Base-by-base conservation (phyloP, 2,329 filamentous ascomycete species). In the Claviceps pusilla region DNA sequence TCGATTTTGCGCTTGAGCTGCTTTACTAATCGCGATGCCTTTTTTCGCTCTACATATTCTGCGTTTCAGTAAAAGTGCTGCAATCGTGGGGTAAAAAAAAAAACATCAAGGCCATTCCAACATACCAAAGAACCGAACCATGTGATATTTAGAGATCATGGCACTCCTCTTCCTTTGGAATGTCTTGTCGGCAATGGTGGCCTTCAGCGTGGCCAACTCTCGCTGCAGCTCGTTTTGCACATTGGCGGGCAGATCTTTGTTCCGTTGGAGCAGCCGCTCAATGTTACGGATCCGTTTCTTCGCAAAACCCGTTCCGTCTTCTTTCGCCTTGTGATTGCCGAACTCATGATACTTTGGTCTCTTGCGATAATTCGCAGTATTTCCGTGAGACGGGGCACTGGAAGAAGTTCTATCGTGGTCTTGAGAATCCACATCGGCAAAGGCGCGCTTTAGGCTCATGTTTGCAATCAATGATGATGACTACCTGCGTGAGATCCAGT, bases 131-230 rank as follows among this genome's bases (percentile, higher is more conserved):
- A 93, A 93, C 33, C 87, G 76, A 51, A 91, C 80, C 79, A 88
- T 90, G 66, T 91, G 87, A 62, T 89, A 93, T 66, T 83, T 86
- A 51, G 75, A 75, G 58, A 90, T 89, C 79, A 90, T 87, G 56
- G 80, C 76, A 61, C 76, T 76, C 59, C 80, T 76, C 64, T 75
- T 76, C 69, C 81, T 83, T 61, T 82, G 80, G 56, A 76, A 74
- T 56, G 78, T 72, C 50, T 77, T 74, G 58, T 78, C 75, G 4
- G 69, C 73, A 56, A 90, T 73, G 62, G 86, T 83, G 58, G 79
- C 73, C 66, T 80, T 76, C 62, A 83, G 83, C 4, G 82, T 76
- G 49, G 76, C 77, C 58, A 91, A 70, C 64, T 89, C 87, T 54
- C 86, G 77, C 68, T 90, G 84, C 56, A 87, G 76, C 31, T 88